Base-by-base conservation (phyloP, 257 asterid genomes). In the Primulina tabacum region DNA sequence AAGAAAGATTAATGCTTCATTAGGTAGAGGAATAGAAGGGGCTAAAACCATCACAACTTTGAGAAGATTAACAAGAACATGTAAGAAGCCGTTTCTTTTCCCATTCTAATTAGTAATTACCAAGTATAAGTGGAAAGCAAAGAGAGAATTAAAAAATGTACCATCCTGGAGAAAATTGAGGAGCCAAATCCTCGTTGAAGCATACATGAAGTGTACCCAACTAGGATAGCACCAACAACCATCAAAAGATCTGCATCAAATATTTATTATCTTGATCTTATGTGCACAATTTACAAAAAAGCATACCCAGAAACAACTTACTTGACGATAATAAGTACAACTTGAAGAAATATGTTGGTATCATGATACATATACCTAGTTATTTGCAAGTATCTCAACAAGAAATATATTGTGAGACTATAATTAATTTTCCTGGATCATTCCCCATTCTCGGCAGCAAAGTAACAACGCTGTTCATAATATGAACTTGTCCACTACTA, bases 131-230 rank as follows among this genome's bases (percentile, higher is more conserved):
- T 32, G 61, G 62, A 37, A 59, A 29, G 57, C 21, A 43, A 28
- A 71, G 16, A 30, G 30, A 60, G 68, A 58, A 5, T 24, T 7
- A 62, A 71, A 69, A 71, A 72, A 59, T 57, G 29, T 77, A 91
- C 96, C 89, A 65, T 74, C 75, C 75, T 84, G 73, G 90, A 76
- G 78, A 76, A 73, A 79, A 82, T 66, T n/a, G 90, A 78, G 43
- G 97, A 85, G 69, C 97, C 98, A 68, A 91, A 84, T 72, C 98
- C 97, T 60, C 86, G 97, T 77, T 88, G 99, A 75, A 91, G 89
- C 82, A 82, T 74, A 86, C 96, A 86, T 7, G 83, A 75, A 70
- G 77, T 73, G 24, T 94, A 94, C 37, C 99, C 98, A 12, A 84
- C 71, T 37, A 91, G 53, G 73, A 94, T 82, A 68, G 97, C 97